Conservation (phyloP, 192 early-diverging fungal species). For the Ramicandelaber brevisporus region DNA sequence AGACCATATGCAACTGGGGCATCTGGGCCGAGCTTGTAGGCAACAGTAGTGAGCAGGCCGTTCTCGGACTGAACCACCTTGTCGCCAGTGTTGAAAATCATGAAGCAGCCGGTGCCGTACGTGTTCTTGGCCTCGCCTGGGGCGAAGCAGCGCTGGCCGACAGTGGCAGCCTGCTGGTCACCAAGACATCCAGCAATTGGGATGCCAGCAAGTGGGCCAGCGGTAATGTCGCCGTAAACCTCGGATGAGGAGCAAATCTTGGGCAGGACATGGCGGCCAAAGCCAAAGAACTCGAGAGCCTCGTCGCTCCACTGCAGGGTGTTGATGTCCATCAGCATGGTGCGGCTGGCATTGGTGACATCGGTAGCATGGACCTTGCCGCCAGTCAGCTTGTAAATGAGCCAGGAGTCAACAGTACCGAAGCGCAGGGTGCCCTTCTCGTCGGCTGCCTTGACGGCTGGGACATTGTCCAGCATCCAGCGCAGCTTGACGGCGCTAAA, state of each 20-base stretch:
- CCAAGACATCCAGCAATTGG: constrained; percentile 75
- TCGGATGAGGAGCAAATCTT: constrained; percentile 61
- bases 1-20: constrained; percentile 54
- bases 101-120: constrained; percentile 90
- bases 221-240: constrained; percentile 32
- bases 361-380: constrained; percentile 76
- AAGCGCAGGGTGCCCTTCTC: constrained; percentile 47
- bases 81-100: constrained; percentile 78
- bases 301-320: constrained; percentile 58
- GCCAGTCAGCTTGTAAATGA: constrained; percentile 83
- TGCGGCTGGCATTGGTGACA: constrained; percentile 81
- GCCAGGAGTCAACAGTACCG: constrained; percentile 83
- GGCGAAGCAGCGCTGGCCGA: constrained; percentile 80
- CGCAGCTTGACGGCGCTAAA: constrained; percentile 78
- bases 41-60: constrained; percentile 75
- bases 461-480: constrained; percentile 74
- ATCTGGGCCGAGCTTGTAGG: constrained; percentile 54
- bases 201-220: constrained; percentile 34
- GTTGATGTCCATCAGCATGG: constrained; percentile 80
- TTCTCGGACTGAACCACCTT: constrained; percentile 46
- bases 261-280: constrained; percentile 35
- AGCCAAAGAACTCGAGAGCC: constrained; percentile 47
- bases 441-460: constrained; percentile 40
- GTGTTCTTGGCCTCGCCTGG: constrained; percentile 84
- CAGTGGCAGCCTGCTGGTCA: constrained; percentile 85